A percentile compares a stretch with the other conserved stretches of the same genome.
Evolutionary conservation across 805 yeast genomes (phyloP).

Genomic region (Saccharomycopsis guyanensis): DNA sequence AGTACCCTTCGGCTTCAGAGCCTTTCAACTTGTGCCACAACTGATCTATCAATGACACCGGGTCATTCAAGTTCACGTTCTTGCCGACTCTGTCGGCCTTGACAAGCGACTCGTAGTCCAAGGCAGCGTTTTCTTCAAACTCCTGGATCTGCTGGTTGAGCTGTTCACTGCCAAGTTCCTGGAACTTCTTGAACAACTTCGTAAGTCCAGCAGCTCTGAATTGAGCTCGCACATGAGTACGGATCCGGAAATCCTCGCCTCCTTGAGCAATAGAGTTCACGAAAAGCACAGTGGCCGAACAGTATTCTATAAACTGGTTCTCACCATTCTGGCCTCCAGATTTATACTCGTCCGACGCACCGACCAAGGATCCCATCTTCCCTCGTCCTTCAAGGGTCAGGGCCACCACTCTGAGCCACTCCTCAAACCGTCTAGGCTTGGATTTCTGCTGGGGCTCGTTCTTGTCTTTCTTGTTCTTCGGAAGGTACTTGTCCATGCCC

Average conservation of each 20-base stretch:
- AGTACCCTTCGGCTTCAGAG: conserved; percentile 50
- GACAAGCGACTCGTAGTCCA: conserved; percentile 16
- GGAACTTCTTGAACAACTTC: conserved; percentile 29
- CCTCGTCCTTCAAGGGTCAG: conserved; percentile 80
- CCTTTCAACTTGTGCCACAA: conserved; percentile 51
- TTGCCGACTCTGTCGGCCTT: conserved; percentile 33
- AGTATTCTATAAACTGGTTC: conserved; percentile 60
- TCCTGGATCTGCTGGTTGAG: conserved; percentile 24
- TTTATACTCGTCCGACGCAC: conserved; percentile 79
- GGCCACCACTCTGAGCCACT: conserved; percentile 64
- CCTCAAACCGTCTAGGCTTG: conserved; percentile 21
- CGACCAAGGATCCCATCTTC: conserved; percentile 82
- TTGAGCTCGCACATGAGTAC: conserved; percentile 53
- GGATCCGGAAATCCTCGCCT: conserved; percentile 29
- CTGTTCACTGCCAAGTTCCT: conserved; percentile 35
- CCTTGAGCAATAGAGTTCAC: conserved; percentile 55
- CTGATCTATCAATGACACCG: conserved; percentile 57
- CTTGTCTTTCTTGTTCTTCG: conserved; percentile 1
- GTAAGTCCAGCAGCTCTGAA: conserved; percentile 34
- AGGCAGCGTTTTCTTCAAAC: conserved; percentile 20
- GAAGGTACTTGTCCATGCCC: conserved; percentile 16
- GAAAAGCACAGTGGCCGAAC: conserved; percentile 61
- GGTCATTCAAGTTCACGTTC: conserved; percentile 57
- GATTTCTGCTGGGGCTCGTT: not conserved
- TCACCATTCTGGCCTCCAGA: conserved; percentile 45